Conservation (phyloP, 805 yeast species). For the Suhomyces sp. region DNA sequence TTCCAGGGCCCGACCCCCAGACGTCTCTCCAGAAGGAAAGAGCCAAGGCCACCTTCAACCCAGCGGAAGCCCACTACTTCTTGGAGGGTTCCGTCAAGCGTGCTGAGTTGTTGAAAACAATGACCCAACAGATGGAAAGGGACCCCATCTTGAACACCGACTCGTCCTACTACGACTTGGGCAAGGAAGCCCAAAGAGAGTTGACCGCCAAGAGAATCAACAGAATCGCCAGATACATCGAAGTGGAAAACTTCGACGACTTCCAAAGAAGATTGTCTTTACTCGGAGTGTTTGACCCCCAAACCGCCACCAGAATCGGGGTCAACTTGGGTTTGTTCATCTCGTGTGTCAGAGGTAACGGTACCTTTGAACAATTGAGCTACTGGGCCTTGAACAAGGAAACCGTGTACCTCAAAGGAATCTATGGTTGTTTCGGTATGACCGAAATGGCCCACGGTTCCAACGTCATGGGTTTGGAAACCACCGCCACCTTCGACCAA, state of each 20-base stretch:
- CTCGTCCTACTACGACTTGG: conserved; percentile 33
- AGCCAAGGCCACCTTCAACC: conserved; percentile 30
- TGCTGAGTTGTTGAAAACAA: conserved; percentile 25
- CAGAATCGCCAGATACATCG: conserved; percentile 36
- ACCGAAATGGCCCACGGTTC: conserved; percentile 86
- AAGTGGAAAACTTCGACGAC: conserved; percentile 29
- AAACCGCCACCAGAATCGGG: conserved; percentile 36
- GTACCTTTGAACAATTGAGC: conserved; percentile 37
- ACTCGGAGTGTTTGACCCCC: conserved; percentile 39
- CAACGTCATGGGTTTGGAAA: conserved; percentile 89
- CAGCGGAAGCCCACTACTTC: conserved; percentile 39
- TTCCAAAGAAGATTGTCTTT: conserved; percentile 37
- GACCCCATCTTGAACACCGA: conserved; percentile 36
- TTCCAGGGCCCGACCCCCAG: conserved; percentile 19
- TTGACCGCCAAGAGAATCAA: conserved; percentile 35
- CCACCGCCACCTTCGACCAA: conserved; percentile 54
- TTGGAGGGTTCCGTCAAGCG: conserved; percentile 42
- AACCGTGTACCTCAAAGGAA: conserved; percentile 31
- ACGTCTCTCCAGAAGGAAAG: conserved; percentile 29
- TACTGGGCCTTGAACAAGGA: conserved; percentile 39
- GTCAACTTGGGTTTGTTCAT: conserved; percentile 42
- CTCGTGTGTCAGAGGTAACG: conserved; percentile 41
- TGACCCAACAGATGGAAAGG: conserved; percentile 37
- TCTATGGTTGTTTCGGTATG: conserved; percentile 89
- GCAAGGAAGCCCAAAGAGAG: conserved; percentile 30